These are phyloP conservation scores for Rutidosis leptorrhynchoides DNA, from an alignment of 129 eudicot species.

Conservation along the genomic window DNA sequence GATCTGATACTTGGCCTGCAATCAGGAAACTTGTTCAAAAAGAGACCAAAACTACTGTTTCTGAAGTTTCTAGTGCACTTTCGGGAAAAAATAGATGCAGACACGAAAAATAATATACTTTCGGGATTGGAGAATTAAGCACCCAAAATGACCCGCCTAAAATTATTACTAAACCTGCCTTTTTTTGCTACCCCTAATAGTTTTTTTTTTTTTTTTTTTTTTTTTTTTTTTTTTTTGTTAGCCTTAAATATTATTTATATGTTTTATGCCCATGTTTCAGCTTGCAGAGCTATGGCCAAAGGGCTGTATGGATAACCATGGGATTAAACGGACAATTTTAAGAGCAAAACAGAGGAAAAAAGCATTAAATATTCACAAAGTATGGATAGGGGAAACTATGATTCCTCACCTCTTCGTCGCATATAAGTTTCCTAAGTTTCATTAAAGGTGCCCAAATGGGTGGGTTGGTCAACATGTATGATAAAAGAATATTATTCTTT, in stretches of 20 bases:
- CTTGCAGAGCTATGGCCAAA: slow-evolving; percentile 87
- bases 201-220: too few species aligned
- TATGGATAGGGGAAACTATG: slow-evolving; percentile 44
- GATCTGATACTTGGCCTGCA: slow-evolving; percentile 85
- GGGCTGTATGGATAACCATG: slow-evolving; percentile 84
- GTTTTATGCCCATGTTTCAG: slow-evolving; percentile 39
- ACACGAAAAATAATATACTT: slow-evolving; percentile 51
- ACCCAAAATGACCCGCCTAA: too few species aligned
- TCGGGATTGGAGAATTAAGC: slow-evolving; percentile 58
- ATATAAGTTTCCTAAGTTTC: background rate
- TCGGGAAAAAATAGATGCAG: slow-evolving; percentile 71
- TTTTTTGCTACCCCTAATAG: too few species aligned
- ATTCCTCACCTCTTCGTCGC: background rate
- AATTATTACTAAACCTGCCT: too few species aligned
- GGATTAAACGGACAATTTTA: slow-evolving; percentile 79
- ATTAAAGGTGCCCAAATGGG: background rate
- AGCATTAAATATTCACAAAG: slow-evolving; percentile 42
- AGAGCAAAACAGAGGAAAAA: slow-evolving; percentile 76
- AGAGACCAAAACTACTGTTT: slow-evolving; percentile 60
- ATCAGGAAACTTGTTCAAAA: slow-evolving; percentile 76
- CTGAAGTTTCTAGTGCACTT: slow-evolving; percentile 64
- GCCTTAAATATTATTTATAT: slow-evolving; percentile 4
- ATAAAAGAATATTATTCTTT: background rate
- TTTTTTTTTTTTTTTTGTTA: too few species aligned
- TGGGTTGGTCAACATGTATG: background rate